Evolutionary conservation across 1,284 basidiomycete genomes (phyloP).

Genomic region (Ganoderma lingzhi): DNA sequence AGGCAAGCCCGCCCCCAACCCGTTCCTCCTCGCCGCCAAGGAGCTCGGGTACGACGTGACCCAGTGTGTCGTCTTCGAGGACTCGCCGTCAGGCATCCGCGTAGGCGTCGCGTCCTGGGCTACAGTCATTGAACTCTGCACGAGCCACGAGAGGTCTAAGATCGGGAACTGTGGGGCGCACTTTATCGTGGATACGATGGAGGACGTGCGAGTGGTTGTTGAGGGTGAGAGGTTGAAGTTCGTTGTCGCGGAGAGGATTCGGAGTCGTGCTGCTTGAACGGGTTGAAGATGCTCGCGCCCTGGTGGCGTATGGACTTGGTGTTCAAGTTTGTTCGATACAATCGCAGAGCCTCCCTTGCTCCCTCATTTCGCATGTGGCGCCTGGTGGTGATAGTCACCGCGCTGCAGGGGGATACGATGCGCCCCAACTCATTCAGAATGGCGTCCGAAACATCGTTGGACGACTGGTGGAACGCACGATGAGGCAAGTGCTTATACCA

Average conservation of each 20-base stretch:
- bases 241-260: background rate
- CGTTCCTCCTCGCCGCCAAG: constrained; percentile 78
- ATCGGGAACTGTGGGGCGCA: constrained; percentile 42
- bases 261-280: background rate
- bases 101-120: constrained; percentile 78
- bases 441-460: too few species aligned
- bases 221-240: constrained; percentile 53
- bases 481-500: too few species aligned
- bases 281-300: background rate
- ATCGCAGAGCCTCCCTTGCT: too few species aligned
- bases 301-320: background rate
- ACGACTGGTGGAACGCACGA: too few species aligned
- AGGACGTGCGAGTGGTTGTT: constrained; percentile 54
- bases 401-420: too few species aligned
- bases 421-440: too few species aligned
- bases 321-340: background rate
- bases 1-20: constrained; percentile 75
- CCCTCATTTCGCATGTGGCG: too few species aligned
- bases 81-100: constrained; percentile 77
- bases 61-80: constrained; percentile 77
- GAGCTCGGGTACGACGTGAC: constrained; percentile 70
- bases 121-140: constrained; percentile 81
- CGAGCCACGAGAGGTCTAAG: constrained; percentile 62
- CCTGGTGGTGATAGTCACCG: too few species aligned
- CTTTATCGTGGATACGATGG: constrained; percentile 71